Percentiles rank a stretch among this genome's conserved stretches.
These are phyloP conservation scores for Wickerhamiella hasegawae DNA, from an alignment of 805 yeast species.

Conservation along the genomic window DNA sequence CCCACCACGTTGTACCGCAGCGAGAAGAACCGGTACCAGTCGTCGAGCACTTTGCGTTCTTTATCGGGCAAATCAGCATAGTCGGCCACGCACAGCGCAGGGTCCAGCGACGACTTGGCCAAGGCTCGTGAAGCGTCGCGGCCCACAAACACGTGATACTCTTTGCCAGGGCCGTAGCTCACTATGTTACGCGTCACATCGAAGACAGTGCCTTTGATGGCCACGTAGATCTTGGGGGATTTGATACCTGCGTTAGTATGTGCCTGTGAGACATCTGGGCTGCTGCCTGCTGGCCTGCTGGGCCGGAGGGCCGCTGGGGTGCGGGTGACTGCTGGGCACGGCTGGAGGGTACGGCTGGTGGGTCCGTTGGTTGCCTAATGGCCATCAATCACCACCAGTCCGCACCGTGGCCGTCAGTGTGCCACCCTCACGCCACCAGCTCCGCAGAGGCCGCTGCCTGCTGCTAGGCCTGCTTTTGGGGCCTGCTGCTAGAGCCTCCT, in stretches of 20 bases:
- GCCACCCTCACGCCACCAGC: no score
- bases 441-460: no score
- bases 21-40: constrained; percentile 55
- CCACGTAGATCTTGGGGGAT: constrained; percentile 43
- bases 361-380: no score
- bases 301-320: no score
- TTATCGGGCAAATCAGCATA: constrained; percentile 34
- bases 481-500: no score
- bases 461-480: no score
- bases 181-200: constrained; percentile 54
- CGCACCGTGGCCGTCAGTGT: no score
- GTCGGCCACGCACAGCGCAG: constrained; percentile 31
- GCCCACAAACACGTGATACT: constrained; percentile 59
- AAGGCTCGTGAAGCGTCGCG: constrained; percentile 64
- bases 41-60: constrained; percentile 46
- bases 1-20: constrained; percentile 37
- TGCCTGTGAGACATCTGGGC: no score
- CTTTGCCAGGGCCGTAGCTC: constrained; percentile 64
- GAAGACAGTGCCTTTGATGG: constrained; percentile 59
- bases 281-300: no score
- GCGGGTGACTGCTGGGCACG: no score
- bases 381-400: no score
- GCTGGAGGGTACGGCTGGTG: no score
- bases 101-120: constrained; percentile 48
- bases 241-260: constrained; percentile 24